A percentile compares a stretch with the other conserved stretches of the same genome.
Conservation (phyloP, 495 filamentous ascomycete species). For the Penicillium steckii region DNA sequence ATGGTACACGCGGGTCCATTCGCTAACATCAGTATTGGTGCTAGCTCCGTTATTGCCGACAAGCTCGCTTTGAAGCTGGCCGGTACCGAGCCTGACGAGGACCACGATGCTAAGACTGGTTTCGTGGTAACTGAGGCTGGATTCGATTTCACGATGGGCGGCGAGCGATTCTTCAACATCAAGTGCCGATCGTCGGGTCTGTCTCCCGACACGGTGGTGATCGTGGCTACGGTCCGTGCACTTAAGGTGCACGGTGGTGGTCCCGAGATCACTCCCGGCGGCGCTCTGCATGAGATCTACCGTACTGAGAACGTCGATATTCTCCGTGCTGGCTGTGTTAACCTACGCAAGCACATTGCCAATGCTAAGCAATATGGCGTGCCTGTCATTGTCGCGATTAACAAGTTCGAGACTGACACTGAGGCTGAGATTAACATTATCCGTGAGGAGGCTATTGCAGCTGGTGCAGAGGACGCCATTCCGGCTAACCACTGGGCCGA, state of each 20-base stretch:
- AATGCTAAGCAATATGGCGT: slow-evolving; percentile 88
- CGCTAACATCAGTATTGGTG: slow-evolving; percentile 96
- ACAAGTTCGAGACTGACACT: slow-evolving; percentile 92
- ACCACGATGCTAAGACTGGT: slow-evolving; percentile 78
- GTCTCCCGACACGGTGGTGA: slow-evolving; percentile 86
- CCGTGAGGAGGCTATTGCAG: slow-evolving; percentile 85
- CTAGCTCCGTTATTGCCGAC: slow-evolving; percentile 91
- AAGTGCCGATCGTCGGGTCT: slow-evolving; percentile 96
- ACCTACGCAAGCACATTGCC: slow-evolving; percentile 88
- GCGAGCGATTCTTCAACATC: slow-evolving; percentile 99
- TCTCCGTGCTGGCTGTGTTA: slow-evolving; percentile 84
- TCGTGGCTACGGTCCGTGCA: slow-evolving; percentile 93
- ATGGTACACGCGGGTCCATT: slow-evolving; percentile 97
- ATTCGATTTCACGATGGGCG: slow-evolving; percentile 99
- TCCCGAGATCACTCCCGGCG: slow-evolving; percentile 85
- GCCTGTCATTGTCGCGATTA: slow-evolving; percentile 96
- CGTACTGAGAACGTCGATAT: slow-evolving; percentile 90
- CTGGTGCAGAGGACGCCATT: slow-evolving; percentile 91
- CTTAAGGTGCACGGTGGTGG: slow-evolving; percentile 97
- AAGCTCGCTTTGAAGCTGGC: slow-evolving; percentile 94
- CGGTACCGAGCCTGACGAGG: slow-evolving; percentile 92
- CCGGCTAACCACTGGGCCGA: slow-evolving; percentile 96
- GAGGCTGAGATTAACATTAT: slow-evolving; percentile 87
- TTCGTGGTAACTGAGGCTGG: slow-evolving; percentile 98
- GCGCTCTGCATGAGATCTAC: slow-evolving; percentile 78